phyloP scores from a whole-genome alignment of 208 protist species.

The Porcisia hertigi region DNA sequence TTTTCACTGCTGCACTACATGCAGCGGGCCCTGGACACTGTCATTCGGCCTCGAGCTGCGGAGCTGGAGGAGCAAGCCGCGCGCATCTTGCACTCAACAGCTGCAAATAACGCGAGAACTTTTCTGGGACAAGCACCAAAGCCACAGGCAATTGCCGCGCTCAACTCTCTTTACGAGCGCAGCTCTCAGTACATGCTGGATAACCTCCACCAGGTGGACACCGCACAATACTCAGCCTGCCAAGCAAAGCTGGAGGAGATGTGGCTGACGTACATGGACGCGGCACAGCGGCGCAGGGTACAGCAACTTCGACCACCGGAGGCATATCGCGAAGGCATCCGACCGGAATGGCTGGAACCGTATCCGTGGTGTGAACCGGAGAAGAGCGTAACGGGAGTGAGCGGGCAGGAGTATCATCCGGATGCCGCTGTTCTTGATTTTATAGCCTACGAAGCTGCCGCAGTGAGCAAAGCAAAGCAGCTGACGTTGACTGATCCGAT shows the following conservation, averaged over 20 bases:
- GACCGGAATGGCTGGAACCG: slow-evolving; percentile 13
- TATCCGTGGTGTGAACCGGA: slow-evolving; percentile 13
- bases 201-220: slow-evolving; percentile 58
- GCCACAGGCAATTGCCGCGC: slow-evolving; percentile 12
- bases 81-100: slow-evolving; percentile 12
- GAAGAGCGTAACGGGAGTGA: background rate
- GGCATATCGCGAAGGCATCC: slow-evolving; percentile 42
- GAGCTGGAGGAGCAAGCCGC: slow-evolving; percentile 37
- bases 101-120: background rate
- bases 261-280: slow-evolving; percentile 58
- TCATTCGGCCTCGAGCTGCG: slow-evolving; percentile 21
- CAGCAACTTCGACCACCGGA: slow-evolving; percentile 31
- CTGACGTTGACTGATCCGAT: slow-evolving; percentile 57
- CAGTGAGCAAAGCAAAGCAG: slow-evolving; percentile 54
- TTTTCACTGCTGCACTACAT: slow-evolving; percentile 42
- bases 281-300: slow-evolving; percentile 24
- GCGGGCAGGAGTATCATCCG: background rate
- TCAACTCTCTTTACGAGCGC: slow-evolving; percentile 21
- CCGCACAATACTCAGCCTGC: slow-evolving; percentile 51
- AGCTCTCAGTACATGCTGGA: slow-evolving; percentile 67
- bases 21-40: slow-evolving; percentile 27
- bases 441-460: slow-evolving; percentile 48
- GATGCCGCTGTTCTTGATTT: slow-evolving; percentile 26
- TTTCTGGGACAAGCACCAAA: slow-evolving; percentile 3
- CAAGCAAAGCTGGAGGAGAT: slow-evolving; percentile 57